Evolutionary conservation across 176 grass and related monocot genomes (phyloP).

Genomic region (Saccharum officinarum): DNA sequence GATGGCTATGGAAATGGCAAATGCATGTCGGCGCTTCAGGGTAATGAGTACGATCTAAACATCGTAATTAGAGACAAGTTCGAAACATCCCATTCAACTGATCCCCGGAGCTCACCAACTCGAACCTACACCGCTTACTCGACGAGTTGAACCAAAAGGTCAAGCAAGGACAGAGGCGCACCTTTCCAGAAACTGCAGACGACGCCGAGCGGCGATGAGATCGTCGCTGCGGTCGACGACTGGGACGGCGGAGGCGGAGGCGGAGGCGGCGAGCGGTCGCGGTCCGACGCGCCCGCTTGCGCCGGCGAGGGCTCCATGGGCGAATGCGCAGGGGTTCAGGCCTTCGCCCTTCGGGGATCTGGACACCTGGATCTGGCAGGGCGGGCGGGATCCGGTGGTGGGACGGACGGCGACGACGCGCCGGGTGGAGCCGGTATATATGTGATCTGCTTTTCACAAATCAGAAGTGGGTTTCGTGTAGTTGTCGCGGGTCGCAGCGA

Average conservation of each 20-base stretch:
- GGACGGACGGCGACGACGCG: slow-evolving; percentile 29
- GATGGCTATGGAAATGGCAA: not conserved
- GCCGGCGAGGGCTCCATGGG: slow-evolving; percentile 55
- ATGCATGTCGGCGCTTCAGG: slow-evolving; percentile 12
- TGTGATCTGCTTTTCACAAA: slow-evolving; percentile 27
- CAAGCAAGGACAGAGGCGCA: slow-evolving; percentile 22
- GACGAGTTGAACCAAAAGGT: not conserved
- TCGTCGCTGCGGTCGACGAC: slow-evolving; percentile 39
- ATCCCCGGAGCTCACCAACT: not conserved
- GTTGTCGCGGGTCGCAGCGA: not conserved
- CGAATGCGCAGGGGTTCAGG: not conserved
- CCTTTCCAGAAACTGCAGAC: slow-evolving; percentile 97
- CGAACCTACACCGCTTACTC: not conserved
- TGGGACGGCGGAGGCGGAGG: slow-evolving; percentile 36
- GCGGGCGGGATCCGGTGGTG: slow-evolving; percentile 27
- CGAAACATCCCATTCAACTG: not conserved
- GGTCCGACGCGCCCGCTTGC: slow-evolving; percentile 59
- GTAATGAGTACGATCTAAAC: not conserved
- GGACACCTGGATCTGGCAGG: slow-evolving; percentile 44
- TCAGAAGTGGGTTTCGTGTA: slow-evolving; percentile 36
- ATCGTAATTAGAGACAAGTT: not conserved
- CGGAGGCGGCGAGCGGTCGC: slow-evolving; percentile 55
- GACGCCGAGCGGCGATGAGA: slow-evolving; percentile 77
- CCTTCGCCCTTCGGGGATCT: slow-evolving; percentile 5
- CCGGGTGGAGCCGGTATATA: slow-evolving; percentile 13